Evolutionary conservation across 352 stramenopile species (phyloP), one percentile per base, ranked within the genome.

Genomic region (Globisporangium carolinianum): DNA sequence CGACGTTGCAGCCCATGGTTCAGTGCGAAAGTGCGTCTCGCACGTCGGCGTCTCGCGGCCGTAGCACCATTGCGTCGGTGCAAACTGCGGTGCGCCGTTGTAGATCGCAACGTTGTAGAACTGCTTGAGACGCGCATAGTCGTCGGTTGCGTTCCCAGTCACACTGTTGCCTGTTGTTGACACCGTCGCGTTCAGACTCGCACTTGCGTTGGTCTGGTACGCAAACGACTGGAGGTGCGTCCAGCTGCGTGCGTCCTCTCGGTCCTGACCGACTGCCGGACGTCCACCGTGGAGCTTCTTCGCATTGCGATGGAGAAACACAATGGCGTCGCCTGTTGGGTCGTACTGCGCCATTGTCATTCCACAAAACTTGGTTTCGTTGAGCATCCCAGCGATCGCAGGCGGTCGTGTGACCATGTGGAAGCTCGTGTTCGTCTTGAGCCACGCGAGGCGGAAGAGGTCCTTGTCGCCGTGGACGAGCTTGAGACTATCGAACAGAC

Each of bases 271-370:
- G 7, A 45, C 18, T 1, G 42, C 11, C 1, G 57, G 51, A 5
- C 57, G 57, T 7, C 59, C 59, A 12, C 53, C 57, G 17, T 64
- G 52, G 24, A 74, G 67, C 52, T 85, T 87, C 50, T 60, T 62
- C 17, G 63, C 57, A 14, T 87, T 87, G n/a, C 75, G 71, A 53
- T 87, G 76, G 43, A 87, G 53, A 38, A 87, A 87, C 15, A 83
- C 49, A 3, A 83, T 53, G 0, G 72, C 56, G 2, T n/a, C 11
- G 0, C 67, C 47, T 6, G 38, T n/a, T 10, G 67, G 56, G 38
- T 75, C 67, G 47, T 63, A 62, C 47, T 77, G 69, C 39, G 70
- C 70, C 75, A 86, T 86, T 0, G 71, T 67, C 64, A 82, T 78
- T 32, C 75, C 75, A 47, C 75, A 86, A 45, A 83, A 83, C 36